Base-by-base conservation (phyloP, 1,284 basidiomycete genomes). In the Phenoliferia sp. region DNA sequence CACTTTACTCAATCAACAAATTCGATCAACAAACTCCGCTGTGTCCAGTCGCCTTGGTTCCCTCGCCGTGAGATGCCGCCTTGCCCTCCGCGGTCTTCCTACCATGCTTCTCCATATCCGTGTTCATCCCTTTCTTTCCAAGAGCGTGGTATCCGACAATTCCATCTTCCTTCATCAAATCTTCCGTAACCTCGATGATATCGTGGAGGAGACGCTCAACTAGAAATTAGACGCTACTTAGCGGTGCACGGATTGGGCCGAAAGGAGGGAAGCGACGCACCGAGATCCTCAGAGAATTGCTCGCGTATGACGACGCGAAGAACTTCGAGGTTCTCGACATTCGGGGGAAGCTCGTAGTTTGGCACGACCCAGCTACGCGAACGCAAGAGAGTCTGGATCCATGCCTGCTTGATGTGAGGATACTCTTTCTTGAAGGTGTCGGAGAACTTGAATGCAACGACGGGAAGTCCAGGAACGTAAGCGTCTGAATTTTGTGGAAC, bases 371-470 rank as follows among this genome's bases (percentile, higher is more conserved):
- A 93, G 69, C 89, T 88, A 77, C 87, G 90, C 19, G 84, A 81
- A 59, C 91, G 83, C 32, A 94, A 80, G 2, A 92, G 81, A 0
- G 85, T 88, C 77, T 97, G 94, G 54, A 97, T 86, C 91, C 92
- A 95, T 69, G 85, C 85, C 80, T 97, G 94, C 78, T 94, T 83
- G 57, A 93, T 77, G 39, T 88, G 83, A 0, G 91, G 90, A 76
- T 91, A 79, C 66, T 88, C 78, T 69, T 83, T 64, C 77, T 86
- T 83, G 82, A 92, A 90, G 19, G 83, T 80, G 76, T 96, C 88
- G 1, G 88, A 88, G 83, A 96, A 94, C 61, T 77, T 77, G 87
- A 98, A 98, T 0, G 91, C 82, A 0, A 97, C 92, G 19, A 97
- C 94, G 3, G 94, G 94, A 28, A 98, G 82, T 3, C 91, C 91